phyloP scores from a whole-genome alignment of 441 rosid species.

The Geranium incanum region DNA sequence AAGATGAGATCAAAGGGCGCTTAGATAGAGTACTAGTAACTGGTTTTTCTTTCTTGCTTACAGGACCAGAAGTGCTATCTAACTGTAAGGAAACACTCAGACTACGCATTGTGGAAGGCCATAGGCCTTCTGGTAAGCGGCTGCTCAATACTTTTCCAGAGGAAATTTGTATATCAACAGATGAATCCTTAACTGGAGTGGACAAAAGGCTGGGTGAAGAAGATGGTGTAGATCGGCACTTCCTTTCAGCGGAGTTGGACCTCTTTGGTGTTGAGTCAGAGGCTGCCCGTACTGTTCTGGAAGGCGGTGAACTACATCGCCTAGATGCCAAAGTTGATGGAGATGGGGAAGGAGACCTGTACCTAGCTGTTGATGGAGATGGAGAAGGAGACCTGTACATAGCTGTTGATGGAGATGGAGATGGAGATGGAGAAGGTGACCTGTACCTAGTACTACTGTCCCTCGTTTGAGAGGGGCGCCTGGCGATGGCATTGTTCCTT shows the following conservation, averaged over 20 bases:
- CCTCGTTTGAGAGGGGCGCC: constrained; percentile 50
- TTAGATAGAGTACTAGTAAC: constrained; percentile 41
- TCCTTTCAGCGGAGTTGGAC: constrained; percentile 77
- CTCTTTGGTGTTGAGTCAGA: constrained; percentile 55
- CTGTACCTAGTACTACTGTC: constrained; percentile 78
- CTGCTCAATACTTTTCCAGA: too few relatives aligned
- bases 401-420: constrained; percentile 43
- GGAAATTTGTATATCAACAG: constrained; percentile 23
- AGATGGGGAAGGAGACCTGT: constrained; percentile 60
- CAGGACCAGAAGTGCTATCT: constrained; percentile 66
- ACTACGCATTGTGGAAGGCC: constrained; percentile 17
- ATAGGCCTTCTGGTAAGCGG: too few relatives aligned
- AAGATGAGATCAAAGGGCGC: constrained; percentile 71
- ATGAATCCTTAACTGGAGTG: constrained; percentile 61
- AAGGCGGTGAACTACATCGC: constrained; percentile 64
- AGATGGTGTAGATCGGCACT: constrained; percentile 66
- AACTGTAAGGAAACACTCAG: constrained; percentile 90
- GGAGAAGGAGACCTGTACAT: background rate
- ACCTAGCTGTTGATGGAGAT: constrained; percentile 50
- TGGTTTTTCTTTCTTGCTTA: constrained; percentile 77
- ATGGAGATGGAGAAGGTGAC: constrained; percentile 44
- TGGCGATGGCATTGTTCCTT: constrained; percentile 49
- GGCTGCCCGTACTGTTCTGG: constrained; percentile 39
- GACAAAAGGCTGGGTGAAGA: constrained; percentile 46
- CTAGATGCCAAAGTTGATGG: constrained; percentile 34